Evolutionary conservation across 2,329 filamentous ascomycete species (phyloP), one percentile per base, ranked within the genome.

Genomic region (Fusarium bactridioides): DNA sequence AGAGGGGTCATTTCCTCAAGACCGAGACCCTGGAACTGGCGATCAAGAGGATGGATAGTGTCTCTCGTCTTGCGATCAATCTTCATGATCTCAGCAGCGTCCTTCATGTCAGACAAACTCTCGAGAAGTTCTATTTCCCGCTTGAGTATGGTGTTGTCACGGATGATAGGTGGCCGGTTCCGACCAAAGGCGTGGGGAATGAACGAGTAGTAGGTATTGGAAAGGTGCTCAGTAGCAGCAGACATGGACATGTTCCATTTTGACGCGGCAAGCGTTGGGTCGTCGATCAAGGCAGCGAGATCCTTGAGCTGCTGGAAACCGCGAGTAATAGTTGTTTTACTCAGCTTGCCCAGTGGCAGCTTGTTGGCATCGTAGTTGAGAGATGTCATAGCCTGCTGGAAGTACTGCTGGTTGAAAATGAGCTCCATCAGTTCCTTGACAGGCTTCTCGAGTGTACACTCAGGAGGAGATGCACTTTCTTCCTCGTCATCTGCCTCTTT

Each of bases 171-270:
- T 0, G 94, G 93, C 0, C 91, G 86, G 48, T 89, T 88, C 37
- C 93, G 91, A 13, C 94, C 93, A 80, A 96, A 95, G 37, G 84
- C 88, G 77, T 97, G 94, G 0, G 94, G 94, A 69, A 97, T 97
- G 44, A 92, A 83, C 0, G 92, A 93, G 80, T 95, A 96, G 81
- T 93, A 97, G 16, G 86, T 83, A 76, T 97, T 95, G 37, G 93
- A 95, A 5, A 95, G 83, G 1, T 87, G 78, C 74, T 93, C 90
- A 3, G 87, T 86, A 1, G 89, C 88, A 2, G 70, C 47, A 10
- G 58, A 29, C 33, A 83, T 78, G 6, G 69, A 66, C 44, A 78
- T 83, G 9, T 77, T 76, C 76, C 89, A 87, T 45, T 83, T 78
- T 16, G 81, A 79, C 1, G 74, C 60, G 1, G 88, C 88, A 1